Percentiles rank a stretch among this genome's conserved stretches.
Evolutionary conservation across 1,139 yeast species (phyloP).

Genomic region (Schizosaccharomyces versatilis): DNA sequence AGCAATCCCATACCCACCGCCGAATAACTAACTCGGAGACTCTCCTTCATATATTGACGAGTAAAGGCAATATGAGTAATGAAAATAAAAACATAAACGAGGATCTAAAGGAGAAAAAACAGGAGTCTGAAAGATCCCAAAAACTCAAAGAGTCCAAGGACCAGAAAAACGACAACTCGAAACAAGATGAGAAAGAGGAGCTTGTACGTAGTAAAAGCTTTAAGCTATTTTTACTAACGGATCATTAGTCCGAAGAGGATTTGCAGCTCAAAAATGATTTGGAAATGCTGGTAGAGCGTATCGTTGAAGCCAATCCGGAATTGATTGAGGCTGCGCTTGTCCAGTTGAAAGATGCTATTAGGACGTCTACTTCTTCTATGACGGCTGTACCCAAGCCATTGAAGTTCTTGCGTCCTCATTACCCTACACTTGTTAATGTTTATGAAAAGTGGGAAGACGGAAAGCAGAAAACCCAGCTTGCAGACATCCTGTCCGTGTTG

Average conservation of each 20-base stretch:
- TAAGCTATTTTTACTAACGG: no score
- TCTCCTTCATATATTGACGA: no score
- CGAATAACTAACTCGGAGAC: no score
- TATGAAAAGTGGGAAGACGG: conserved; percentile 43
- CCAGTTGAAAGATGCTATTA: conserved; percentile 52
- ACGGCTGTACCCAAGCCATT: conserved; percentile 98
- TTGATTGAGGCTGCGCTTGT: conserved; percentile 39
- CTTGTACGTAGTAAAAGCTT: not conserved
- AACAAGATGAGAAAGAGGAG: not conserved
- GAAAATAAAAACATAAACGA: no score
- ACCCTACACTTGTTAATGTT: conserved; percentile 38
- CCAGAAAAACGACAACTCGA: not conserved
- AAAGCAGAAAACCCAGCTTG: conserved; percentile 21
- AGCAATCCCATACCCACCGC: no score
- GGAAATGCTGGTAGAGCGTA: conserved; percentile 65
- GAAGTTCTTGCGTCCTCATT: conserved; percentile 80
- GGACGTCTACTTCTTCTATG: conserved; percentile 92
- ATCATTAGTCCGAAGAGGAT: conserved; percentile 61
- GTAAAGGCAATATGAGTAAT: no score
- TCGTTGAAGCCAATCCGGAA: conserved; percentile 28
- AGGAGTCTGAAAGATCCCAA: no score
- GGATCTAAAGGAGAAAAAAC: no score
- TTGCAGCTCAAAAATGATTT: conserved; percentile 68
- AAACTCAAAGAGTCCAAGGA: no score
- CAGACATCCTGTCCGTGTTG: conserved; percentile 76